Evolutionary conservation across 768 basidiomycete genomes (phyloP).

Genomic region (Baorangia bicolor): DNA sequence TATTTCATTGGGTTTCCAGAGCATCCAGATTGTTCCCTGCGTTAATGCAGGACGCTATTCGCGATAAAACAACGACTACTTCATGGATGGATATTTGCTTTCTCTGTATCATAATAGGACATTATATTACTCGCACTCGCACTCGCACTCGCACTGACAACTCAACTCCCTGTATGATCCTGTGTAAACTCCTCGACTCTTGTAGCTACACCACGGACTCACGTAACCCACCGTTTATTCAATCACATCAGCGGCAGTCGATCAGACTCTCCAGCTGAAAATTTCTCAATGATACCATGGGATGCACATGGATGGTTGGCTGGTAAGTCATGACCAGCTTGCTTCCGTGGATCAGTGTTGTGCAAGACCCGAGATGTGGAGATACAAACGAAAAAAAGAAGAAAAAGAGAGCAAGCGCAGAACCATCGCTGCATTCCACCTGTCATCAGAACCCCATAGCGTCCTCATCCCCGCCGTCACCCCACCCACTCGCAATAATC

Average conservation of each 20-base stretch:
- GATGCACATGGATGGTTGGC: conserved; percentile 2
- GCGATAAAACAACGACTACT: neutral
- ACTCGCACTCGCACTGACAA: neutral
- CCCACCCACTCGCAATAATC: conserved; percentile 67
- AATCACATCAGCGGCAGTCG: no score
- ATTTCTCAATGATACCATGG: neutral
- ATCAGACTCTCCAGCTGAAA: neutral
- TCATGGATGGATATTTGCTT: neutral
- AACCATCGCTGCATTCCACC: neutral
- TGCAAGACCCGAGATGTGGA: conserved; percentile 11
- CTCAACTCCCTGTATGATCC: conserved; percentile 2
- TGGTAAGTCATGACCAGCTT: conserved; percentile 11
- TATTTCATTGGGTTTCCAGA: neutral
- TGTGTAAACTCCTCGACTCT: neutral
- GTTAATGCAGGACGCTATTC: neutral
- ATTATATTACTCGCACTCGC: no score
- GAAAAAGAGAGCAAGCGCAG: neutral
- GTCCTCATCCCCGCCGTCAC: conserved; percentile 61
- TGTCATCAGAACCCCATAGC: conserved; percentile 63
- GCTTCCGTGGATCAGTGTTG: conserved; percentile 9
- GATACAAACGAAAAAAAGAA: conserved; percentile 15
- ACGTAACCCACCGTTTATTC: neutral
- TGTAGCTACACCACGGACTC: conserved; percentile 14
- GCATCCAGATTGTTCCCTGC: neutral
- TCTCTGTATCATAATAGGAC: conserved; percentile 8